Base-by-base conservation (phyloP, 2,329 filamentous ascomycete genomes). In the Aspergillus jensenii region DNA sequence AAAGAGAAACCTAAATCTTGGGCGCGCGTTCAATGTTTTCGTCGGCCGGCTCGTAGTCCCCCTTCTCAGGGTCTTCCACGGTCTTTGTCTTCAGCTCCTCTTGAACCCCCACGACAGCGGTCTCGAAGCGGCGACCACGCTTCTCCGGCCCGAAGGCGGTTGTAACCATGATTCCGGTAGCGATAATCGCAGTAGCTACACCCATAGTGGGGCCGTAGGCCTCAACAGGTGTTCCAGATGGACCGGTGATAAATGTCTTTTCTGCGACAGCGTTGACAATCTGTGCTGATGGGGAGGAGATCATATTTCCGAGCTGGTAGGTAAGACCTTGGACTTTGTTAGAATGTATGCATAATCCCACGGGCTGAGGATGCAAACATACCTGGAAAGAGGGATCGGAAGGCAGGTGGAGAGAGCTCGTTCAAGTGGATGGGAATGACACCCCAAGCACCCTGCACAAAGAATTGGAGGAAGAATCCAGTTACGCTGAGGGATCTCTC, bases 241-340 rank as follows among this genome's bases (percentile, higher is more conserved):
- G 68, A 41, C 81, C 78, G 0, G 73, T 84, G 46, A 91, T 78
- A 40, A 81, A 81, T 35, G 80, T 81, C 45, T 77, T 82, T 67
- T 92, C 88, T 1, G 89, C 81, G 51, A 92, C 81, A 12, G 87
- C 88, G 59, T 91, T 91, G 69, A 92, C 87, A 48, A 93, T 92
- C 71, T 92, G 89, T 0, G 89, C 86, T 0, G 85, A 87, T 15
- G 87, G 93, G 4, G 69, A 71, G n/a, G 68, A 70, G 39, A 70
- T 70, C 69, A 71, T 83, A 71, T 93, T 93, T 50, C 90, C 90
- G 2, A 93, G 82, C 74, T 93, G 88, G 75, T 92, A 91, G 3
- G 84, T 81, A 0, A 89, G 89, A 52, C 64, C 63, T 37, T 62
- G 14, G 1, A 4, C 3, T 45, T 19, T 39, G 37, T 62, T 50